These are phyloP conservation scores for Trametes villosa DNA, from an alignment of 768 basidiomycete species.

Conservation along the genomic window DNA sequence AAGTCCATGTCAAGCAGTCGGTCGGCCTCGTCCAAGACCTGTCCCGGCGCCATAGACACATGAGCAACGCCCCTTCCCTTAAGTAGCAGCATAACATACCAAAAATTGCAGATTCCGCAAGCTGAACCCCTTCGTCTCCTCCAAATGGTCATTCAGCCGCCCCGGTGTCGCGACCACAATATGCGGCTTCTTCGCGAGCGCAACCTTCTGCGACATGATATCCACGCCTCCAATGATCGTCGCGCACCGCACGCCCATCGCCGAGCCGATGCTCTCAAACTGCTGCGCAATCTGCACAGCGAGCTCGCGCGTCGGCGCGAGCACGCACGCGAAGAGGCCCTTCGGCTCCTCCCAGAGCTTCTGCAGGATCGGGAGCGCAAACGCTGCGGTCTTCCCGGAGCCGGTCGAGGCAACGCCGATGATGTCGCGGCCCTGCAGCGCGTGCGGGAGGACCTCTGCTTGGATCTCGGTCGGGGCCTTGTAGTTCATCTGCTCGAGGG, in stretches of 20 bases:
- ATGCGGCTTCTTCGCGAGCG: conserved; percentile 92
- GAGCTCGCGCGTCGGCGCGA: conserved; percentile 97
- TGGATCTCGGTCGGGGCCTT: conserved; percentile 93
- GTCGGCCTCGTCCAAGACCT: conserved; percentile 99
- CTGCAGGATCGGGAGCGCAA: conserved; percentile 94
- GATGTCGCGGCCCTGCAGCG: conserved; percentile 90
- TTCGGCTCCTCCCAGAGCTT: conserved; percentile 96
- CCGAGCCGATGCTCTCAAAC: conserved; percentile 87
- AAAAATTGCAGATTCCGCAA: conserved; percentile 85
- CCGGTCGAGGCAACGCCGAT: conserved; percentile 99
- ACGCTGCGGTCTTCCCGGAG: conserved; percentile 97
- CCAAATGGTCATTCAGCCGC: conserved; percentile 89
- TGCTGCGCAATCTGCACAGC: conserved; percentile 99
- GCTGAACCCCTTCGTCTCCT: conserved; percentile 97
- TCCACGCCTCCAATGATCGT: conserved; percentile 97
- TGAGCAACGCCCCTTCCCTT: background rate
- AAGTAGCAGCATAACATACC: conserved; percentile 49
- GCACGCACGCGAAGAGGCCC: conserved; percentile 89
- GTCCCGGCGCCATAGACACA: background rate
- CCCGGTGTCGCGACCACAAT: conserved; percentile 96
- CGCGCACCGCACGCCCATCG: conserved; percentile 89
- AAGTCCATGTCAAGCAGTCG: conserved; percentile 96
- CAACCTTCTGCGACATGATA: conserved; percentile 87
- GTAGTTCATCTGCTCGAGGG: conserved; percentile 81
- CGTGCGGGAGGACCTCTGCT: conserved; percentile 79